Conservation (phyloP, 2,329 filamentous ascomycete genomes). For the Monosporascus sp. region DNA sequence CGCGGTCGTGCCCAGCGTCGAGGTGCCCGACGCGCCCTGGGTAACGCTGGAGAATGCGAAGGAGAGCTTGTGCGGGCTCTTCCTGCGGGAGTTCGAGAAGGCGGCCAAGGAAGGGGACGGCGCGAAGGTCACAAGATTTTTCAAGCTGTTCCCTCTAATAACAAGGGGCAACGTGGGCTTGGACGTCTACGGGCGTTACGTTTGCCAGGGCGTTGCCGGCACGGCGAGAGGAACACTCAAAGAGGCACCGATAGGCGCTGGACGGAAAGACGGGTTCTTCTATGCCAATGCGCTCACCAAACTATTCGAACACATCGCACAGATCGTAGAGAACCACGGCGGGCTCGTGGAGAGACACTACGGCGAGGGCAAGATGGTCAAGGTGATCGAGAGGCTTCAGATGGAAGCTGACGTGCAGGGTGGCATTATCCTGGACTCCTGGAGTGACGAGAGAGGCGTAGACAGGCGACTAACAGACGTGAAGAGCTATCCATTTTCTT, state of each 20-base stretch:
- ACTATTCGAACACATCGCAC: slow-evolving; percentile 94
- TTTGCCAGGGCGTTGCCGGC: slow-evolving; percentile 88
- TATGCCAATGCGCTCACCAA: slow-evolving; percentile 87
- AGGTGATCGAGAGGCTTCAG: slow-evolving; percentile 87
- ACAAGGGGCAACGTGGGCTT: slow-evolving; percentile 82
- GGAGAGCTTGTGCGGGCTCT: slow-evolving; percentile 84
- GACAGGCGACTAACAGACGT: slow-evolving; percentile 88
- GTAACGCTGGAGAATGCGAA: slow-evolving; percentile 82
- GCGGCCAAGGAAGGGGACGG: slow-evolving; percentile 84
- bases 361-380: slow-evolving; percentile 85
- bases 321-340: slow-evolving; percentile 90
- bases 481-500: slow-evolving; percentile 96
- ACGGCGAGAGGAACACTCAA: slow-evolving; percentile 77
- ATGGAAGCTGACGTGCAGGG: slow-evolving; percentile 94
- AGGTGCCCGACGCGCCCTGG: slow-evolving; percentile 87
- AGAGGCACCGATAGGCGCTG: slow-evolving; percentile 53
- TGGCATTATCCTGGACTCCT: slow-evolving; percentile 91
- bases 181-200: slow-evolving; percentile 92
- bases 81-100: slow-evolving; percentile 91
- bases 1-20: slow-evolving; percentile 87
- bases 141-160: slow-evolving; percentile 95
- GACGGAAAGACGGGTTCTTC: slow-evolving; percentile 74
- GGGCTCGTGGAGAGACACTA: slow-evolving; percentile 91
- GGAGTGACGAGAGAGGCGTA: slow-evolving; percentile 82
- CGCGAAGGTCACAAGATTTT: slow-evolving; percentile 87